Evolutionary conservation across 257 asterid species (phyloP).

Genomic region (Nicotiana noctiflora): DNA sequence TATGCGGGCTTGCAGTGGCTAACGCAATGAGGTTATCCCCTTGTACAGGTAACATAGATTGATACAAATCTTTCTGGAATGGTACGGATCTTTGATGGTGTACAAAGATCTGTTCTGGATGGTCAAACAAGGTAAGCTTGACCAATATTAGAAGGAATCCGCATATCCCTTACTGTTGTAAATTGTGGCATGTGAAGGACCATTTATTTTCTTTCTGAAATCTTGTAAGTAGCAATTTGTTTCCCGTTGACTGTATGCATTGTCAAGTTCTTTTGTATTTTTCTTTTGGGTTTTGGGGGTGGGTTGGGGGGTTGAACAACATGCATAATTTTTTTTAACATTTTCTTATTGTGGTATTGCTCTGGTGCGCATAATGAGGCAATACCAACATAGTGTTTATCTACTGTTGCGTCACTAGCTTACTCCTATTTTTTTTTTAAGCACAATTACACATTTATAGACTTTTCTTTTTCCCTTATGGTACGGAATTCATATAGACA

Average conservation of each 20-base stretch:
- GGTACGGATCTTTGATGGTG: not conserved
- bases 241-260: not conserved
- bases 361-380: not conserved
- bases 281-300: not conserved
- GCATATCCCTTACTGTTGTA: not conserved
- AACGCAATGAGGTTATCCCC: not conserved
- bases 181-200: not conserved
- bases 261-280: no score
- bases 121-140: not conserved
- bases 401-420: no score
- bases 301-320: not conserved
- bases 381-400: not conserved
- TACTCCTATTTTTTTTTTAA: no score
- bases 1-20: not conserved
- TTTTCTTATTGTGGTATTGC: not conserved
- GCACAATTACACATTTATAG: not conserved
- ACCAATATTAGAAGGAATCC: not conserved
- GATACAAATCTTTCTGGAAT: not conserved
- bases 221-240: not conserved
- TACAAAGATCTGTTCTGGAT: not conserved
- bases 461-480: not conserved
- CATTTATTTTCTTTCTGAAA: not conserved
- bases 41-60: constrained; percentile 8
- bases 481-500: no score
- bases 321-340: not conserved